These are phyloP conservation scores for Leccinum barrowsii DNA, from an alignment of 768 basidiomycete species.

Conservation along the genomic window DNA sequence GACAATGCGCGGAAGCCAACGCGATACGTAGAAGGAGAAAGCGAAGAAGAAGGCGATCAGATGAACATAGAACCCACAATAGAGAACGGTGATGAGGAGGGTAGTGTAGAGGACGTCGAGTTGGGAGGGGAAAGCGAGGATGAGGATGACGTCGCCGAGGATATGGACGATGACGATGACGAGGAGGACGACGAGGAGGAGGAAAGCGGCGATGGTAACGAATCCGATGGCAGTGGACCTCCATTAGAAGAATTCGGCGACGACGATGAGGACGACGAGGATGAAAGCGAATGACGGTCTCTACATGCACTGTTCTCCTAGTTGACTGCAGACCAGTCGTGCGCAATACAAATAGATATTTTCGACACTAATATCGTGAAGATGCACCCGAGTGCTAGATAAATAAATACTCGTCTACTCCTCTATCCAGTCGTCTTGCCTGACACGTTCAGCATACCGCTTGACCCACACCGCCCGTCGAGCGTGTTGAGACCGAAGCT, in stretches of 20 bases:
- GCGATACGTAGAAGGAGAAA: conserved; percentile 78
- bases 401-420: conserved; percentile 37
- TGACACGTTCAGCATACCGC: conserved; percentile 61
- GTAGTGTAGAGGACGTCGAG: conserved; percentile 77
- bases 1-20: conserved; percentile 39
- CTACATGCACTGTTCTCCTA: neutral
- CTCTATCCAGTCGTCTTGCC: conserved; percentile 65
- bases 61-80: conserved; percentile 58
- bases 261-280: conserved; percentile 54
- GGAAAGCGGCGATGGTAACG: conserved; percentile 40
- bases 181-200: conserved; percentile 42
- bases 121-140: conserved; percentile 62
- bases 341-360: conserved; percentile 3
- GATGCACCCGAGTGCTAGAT: conserved; percentile 2
- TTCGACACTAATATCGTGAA: conserved; percentile 1
- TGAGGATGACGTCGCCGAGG: conserved; percentile 33
- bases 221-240: conserved; percentile 38
- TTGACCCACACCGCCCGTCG: conserved; percentile 60
- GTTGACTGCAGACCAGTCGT: neutral
- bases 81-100: conserved; percentile 64
- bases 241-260: conserved; percentile 52
- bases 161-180: conserved; percentile 35
- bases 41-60: conserved; percentile 61
- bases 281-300: conserved; percentile 44
- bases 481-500: conserved; percentile 46